Evolutionary conservation across 2,329 filamentous ascomycete genomes (phyloP).

Genomic region (Colletotrichum filicis): DNA sequence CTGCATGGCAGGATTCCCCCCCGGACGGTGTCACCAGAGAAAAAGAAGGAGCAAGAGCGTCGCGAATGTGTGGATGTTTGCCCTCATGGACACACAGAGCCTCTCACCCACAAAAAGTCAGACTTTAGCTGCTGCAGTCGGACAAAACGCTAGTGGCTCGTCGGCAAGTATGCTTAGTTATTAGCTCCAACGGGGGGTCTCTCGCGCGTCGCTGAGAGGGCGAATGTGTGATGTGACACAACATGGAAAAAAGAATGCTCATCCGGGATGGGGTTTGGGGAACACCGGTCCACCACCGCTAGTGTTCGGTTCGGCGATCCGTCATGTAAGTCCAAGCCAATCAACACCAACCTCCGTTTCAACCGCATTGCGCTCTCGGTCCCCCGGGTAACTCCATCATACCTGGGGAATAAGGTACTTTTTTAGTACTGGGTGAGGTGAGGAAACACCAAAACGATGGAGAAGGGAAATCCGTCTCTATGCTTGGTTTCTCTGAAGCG

Average conservation of each 20-base stretch:
- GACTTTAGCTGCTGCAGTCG: conserved; percentile 7
- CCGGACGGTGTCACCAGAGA: background rate
- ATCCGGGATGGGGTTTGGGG: conserved; percentile 33
- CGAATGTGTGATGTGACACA: background rate
- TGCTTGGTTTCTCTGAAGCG: background rate
- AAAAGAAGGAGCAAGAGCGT: background rate
- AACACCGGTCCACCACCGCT: conserved; percentile 28
- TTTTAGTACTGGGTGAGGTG: background rate
- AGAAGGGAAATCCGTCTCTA: background rate
- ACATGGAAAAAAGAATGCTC: background rate
- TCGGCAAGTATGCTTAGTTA: conserved; percentile 14
- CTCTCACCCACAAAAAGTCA: conserved; percentile 1
- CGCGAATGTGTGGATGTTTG: background rate
- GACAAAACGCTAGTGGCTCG: conserved; percentile 2
- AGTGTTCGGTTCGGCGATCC: conserved; percentile 21
- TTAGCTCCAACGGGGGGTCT: background rate
- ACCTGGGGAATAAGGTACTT: background rate
- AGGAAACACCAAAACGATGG: background rate
- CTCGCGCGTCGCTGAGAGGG: too few relatives aligned
- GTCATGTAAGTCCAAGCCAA: conserved; percentile 10
- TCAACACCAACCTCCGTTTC: conserved; percentile 12
- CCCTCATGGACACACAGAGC: background rate
- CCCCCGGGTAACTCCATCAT: conserved; percentile 9
- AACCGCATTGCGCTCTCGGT: conserved; percentile 23
- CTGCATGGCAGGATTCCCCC: conserved; percentile 10